Conservation (phyloP, 1,139 yeast species). For the Fermentozyma sake region DNA sequence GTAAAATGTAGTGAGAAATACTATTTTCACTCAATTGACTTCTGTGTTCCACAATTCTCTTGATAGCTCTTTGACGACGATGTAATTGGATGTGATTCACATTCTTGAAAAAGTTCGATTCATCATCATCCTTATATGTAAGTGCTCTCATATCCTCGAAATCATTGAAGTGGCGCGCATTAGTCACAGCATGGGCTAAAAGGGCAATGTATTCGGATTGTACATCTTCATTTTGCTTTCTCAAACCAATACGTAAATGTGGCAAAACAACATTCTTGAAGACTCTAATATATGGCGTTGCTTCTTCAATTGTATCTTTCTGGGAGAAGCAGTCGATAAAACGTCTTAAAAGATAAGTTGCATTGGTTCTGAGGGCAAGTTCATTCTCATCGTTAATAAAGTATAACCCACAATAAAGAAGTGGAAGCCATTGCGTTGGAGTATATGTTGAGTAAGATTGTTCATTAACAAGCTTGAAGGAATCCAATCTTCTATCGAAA, state of each 20-base stretch:
- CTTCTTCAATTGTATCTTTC: slow-evolving; percentile 27
- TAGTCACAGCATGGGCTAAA: slow-evolving; percentile 58
- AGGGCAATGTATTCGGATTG: slow-evolving; percentile 69
- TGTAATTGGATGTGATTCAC: slow-evolving; percentile 81
- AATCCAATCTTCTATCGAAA: slow-evolving; percentile 67
- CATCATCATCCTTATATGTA: slow-evolving; percentile 67
- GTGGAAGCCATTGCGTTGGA: slow-evolving; percentile 73
- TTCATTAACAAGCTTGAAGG: slow-evolving; percentile 66
- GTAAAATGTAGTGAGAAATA: slow-evolving; percentile 77
- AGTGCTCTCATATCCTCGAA: slow-evolving; percentile 67
- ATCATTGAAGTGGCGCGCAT: slow-evolving; percentile 46
- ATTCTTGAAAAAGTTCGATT: slow-evolving; percentile 78
- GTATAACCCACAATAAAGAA: slow-evolving; percentile 63
- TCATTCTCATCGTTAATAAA: slow-evolving; percentile 79
- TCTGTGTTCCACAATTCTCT: slow-evolving; percentile 42
- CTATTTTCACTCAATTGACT: slow-evolving; percentile 51
- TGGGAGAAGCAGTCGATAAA: slow-evolving; percentile 58
- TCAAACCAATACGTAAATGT: slow-evolving; percentile 61
- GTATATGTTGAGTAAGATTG: slow-evolving; percentile 38
- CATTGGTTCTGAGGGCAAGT: slow-evolving; percentile 74
- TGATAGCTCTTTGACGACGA: slow-evolving; percentile 80
- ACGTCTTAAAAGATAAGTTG: slow-evolving; percentile 59
- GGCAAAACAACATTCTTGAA: slow-evolving; percentile 63
- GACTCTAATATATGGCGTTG: slow-evolving; percentile 34
- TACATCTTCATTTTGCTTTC: slow-evolving; percentile 57